Evolutionary conservation across 163 green algal genomes (phyloP).

Genomic region (Volvox carteri): DNA sequence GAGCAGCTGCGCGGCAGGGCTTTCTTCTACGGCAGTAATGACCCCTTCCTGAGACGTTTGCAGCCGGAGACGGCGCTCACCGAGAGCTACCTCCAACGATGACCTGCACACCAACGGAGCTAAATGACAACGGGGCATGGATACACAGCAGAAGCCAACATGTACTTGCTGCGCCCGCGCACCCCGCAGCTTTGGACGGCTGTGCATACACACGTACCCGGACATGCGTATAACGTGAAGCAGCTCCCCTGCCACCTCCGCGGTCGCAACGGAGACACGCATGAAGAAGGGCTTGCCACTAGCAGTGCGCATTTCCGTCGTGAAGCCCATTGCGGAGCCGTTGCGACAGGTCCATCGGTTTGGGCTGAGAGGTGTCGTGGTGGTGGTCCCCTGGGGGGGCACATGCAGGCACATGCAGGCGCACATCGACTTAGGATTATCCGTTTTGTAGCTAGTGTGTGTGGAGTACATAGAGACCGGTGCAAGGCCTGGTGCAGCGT

Average conservation of each 20-base stretch:
- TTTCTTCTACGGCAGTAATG: neutral
- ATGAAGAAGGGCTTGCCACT: constrained; percentile 21
- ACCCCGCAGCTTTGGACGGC: too few species aligned
- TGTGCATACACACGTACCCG: neutral
- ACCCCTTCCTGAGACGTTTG: neutral
- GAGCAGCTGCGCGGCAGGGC: neutral
- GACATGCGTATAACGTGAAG: constrained; percentile 3
- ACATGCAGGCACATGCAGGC: too few species aligned
- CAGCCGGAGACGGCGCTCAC: constrained; percentile 39
- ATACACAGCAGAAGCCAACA: too few species aligned
- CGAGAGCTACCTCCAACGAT: neutral
- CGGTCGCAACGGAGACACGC: neutral
- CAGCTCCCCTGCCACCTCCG: neutral
- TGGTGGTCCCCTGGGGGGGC: constrained; percentile 1
- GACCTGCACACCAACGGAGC: too few species aligned
- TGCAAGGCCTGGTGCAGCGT: too few species aligned
- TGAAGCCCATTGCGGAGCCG: neutral
- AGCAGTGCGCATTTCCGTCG: constrained; percentile 29
- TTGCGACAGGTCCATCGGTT: constrained; percentile 11
- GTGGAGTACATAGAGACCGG: too few species aligned
- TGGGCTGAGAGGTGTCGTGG: neutral
- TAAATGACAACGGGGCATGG: too few species aligned
- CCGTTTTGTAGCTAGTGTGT: too few species aligned
- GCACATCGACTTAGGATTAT: too few species aligned
- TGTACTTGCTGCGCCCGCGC: too few species aligned